Conservation (phyloP, 2,329 filamentous ascomycete species). For the Phoma sp. region DNA sequence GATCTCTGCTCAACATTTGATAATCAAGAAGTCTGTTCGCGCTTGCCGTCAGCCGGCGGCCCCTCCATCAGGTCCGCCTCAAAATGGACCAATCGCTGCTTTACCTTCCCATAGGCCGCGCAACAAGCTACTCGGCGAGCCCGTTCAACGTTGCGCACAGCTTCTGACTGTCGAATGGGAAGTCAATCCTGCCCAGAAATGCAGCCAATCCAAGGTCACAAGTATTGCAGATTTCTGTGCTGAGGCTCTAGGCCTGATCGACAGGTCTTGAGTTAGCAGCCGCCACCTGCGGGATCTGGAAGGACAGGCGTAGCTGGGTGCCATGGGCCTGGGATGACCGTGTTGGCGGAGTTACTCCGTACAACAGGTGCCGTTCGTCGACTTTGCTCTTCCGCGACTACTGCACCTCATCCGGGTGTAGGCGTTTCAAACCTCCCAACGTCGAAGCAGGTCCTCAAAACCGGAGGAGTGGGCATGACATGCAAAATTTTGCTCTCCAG, state of each 20-base stretch:
- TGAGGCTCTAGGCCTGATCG: conserved; percentile 18
- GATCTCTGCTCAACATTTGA: conserved; percentile 11
- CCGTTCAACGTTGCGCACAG: conserved; percentile 8
- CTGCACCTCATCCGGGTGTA: conserved; percentile 6
- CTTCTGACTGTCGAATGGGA: conserved; percentile 5
- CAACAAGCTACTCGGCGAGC: conserved; percentile 4
- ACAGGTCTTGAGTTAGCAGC: conserved; percentile 9
- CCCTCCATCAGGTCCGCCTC: conserved; percentile 5
- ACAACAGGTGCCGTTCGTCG: conserved; percentile 4
- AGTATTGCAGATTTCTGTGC: conserved; percentile 4
- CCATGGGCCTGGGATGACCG: conserved; percentile 12
- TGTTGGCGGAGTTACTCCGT: conserved; percentile 13
- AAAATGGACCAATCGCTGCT: conserved; percentile 7
- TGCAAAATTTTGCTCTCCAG: conserved; percentile 3
- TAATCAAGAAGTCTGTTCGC: background rate
- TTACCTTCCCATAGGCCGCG: conserved; percentile 1
- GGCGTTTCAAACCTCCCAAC: conserved; percentile 16
- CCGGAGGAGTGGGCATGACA: conserved; percentile 4
- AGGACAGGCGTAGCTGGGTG: conserved; percentile 10
- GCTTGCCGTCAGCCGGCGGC: conserved; percentile 11
- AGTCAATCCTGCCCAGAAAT: conserved; percentile 2
- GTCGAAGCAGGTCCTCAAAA: conserved; percentile 1
- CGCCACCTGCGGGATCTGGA: conserved; percentile 18
- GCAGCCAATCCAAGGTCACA: conserved; percentile 7
- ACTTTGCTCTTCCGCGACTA: conserved; percentile 9